Percentiles rank a stretch among this genome's conserved stretches.
Evolutionary conservation across 192 early-diverging fungal genomes (phyloP).

Genomic region (Backusella sp.): DNA sequence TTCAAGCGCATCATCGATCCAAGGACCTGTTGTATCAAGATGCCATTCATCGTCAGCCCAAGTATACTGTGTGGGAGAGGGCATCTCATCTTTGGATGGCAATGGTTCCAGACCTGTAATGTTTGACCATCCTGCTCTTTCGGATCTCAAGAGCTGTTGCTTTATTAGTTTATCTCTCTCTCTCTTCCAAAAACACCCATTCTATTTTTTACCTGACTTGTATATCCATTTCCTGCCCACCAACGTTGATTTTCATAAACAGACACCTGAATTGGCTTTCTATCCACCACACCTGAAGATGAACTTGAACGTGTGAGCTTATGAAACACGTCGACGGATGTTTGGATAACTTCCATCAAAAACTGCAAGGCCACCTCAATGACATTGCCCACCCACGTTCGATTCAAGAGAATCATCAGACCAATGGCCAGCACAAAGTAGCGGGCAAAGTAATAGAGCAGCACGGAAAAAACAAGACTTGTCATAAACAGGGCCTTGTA

Average conservation of each 20-base stretch:
- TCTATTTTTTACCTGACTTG: conserved; percentile 29
- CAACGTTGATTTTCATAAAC: conserved; percentile 40
- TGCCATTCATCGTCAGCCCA: conserved; percentile 35
- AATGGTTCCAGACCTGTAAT: conserved; percentile 28
- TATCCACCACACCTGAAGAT: background rate
- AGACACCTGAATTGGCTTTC: conserved; percentile 17
- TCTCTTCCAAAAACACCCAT: too few species aligned
- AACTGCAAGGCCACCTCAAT: conserved; percentile 4
- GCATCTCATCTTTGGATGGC: conserved; percentile 27
- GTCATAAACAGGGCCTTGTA: conserved; percentile 20
- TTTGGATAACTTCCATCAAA: conserved; percentile 22
- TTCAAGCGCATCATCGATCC: conserved; percentile 32
- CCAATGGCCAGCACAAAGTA: conserved; percentile 28
- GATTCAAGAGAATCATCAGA: conserved; percentile 50
- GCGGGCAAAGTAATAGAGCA: conserved; percentile 25
- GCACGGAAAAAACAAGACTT: conserved; percentile 31
- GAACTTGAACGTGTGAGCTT: background rate
- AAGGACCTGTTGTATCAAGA: conserved; percentile 32
- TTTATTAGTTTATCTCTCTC: too few species aligned
- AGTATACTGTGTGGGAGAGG: conserved; percentile 24
- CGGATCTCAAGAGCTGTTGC: conserved; percentile 20
- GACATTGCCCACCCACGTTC: conserved; percentile 50
- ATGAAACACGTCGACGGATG: conserved; percentile 12
- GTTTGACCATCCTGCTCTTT: conserved; percentile 35
- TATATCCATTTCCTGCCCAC: conserved; percentile 28